phyloP scores from a whole-genome alignment of 2,329 filamentous ascomycete species.

The Coniochaeta ligniaria region DNA sequence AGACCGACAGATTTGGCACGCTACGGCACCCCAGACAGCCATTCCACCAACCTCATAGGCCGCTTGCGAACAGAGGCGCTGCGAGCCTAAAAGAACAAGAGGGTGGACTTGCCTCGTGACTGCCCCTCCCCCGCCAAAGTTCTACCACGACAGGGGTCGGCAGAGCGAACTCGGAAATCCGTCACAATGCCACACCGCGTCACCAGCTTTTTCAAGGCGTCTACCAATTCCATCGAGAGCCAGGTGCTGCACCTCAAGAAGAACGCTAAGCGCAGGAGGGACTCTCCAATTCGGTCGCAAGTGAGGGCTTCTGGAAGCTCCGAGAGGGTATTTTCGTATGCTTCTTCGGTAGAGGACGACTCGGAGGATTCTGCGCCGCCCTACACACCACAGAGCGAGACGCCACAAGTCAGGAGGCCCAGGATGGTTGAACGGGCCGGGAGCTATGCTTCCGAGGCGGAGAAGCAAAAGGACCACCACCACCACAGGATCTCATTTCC shows the following conservation, averaged over 20 bases:
- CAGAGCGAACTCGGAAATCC: neutral
- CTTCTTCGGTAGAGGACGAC: constrained; percentile 27
- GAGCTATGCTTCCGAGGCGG: constrained; percentile 9
- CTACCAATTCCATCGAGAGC: constrained; percentile 38
- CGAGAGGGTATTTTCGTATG: constrained; percentile 26
- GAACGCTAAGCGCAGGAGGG: constrained; percentile 16
- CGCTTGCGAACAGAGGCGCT: neutral
- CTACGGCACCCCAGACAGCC: neutral
- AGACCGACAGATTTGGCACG: neutral
- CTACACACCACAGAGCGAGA: constrained; percentile 9
- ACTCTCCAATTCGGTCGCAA: constrained; percentile 18
- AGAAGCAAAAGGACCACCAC: constrained; percentile 19
- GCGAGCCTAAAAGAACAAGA: neutral
- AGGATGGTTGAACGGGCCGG: constrained; percentile 14
- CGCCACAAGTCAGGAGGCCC: neutral
- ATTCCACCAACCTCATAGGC: neutral
- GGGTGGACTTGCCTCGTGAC: neutral
- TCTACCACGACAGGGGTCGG: neutral
- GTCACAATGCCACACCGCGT: constrained; percentile 50
- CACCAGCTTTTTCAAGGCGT: constrained; percentile 48
- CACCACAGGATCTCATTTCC: constrained; percentile 33
- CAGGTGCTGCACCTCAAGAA: constrained; percentile 39
- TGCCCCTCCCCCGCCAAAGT: constrained; percentile 1
- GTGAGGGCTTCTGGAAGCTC: constrained; percentile 19
- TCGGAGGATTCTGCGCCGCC: constrained; percentile 17